Base-by-base conservation (phyloP, 192 early-diverging fungal species). In the Hyaloraphidium curvatum region DNA sequence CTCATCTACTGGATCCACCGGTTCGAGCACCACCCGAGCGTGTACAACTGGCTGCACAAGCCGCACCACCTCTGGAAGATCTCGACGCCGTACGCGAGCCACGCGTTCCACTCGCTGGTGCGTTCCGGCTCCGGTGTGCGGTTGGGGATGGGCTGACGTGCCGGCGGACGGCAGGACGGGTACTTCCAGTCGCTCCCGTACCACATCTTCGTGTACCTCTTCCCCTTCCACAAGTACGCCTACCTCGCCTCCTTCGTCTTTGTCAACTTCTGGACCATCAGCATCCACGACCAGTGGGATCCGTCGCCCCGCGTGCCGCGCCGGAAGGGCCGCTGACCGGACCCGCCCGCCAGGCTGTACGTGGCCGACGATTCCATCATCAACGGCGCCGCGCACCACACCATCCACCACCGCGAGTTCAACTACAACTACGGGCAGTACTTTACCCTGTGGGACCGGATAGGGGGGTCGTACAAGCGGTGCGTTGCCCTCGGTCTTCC, bases 361-460 rank as follows among this genome's bases (percentile, higher is more conserved):
- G 55, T 91, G 14, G 65, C 81, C 14, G 70, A 67, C 48, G 75
- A 78, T 51, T 55, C 71, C 0, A 59, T 80, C 31, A 75, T 95
- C 56, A 95, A 95, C 62, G 78, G 82, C 14, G 79, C 86, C 1
- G 94, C 94, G 5, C 94, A 98, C 60, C 94, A 98, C 61, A 79
- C 87, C n/a, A 78, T 98, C 28, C 94, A 98, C 59, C 94, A 98
- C 59, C 60, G 91, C 39, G 91, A 98, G 69, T 98, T 98, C 66
- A 93, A 95, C 74, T 98, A 95, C 77, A 98, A 98, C 72, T 98
- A 89, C 61, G 94, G 94, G 1, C 94, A 98, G 70, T 97, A 93
- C 66, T 88, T 86, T 19, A 97, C 93, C 11, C 56, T 97, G n/a
- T 97, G 90, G 83, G 89, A 86, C 57, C 75, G 78, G 28, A 0